Conservation (phyloP, 1,284 basidiomycete genomes). For the Porodaedalea pini region DNA sequence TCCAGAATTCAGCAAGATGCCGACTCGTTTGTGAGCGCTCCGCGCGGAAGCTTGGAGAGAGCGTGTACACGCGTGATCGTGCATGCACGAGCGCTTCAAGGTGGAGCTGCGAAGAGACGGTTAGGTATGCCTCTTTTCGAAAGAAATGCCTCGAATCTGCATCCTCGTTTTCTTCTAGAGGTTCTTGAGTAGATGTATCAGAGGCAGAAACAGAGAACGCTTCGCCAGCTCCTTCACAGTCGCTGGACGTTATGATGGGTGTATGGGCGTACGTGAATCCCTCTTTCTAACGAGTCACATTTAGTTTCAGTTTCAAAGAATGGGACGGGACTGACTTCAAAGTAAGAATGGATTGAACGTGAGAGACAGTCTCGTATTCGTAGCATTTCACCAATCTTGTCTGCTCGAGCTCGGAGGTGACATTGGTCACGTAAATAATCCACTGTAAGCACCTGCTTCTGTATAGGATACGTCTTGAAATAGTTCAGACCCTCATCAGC, state of each 20-base stretch:
- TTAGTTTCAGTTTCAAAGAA: background rate
- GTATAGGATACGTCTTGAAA: constrained; percentile 75
- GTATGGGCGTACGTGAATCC: constrained; percentile 82
- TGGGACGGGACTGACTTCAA: constrained; percentile 51
- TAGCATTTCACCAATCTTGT: constrained; percentile 67
- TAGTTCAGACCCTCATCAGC: too few species aligned
- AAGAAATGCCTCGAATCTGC: constrained; percentile 52
- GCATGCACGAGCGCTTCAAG: constrained; percentile 84
- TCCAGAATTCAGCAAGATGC: constrained; percentile 98
- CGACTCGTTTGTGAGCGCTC: constrained; percentile 85
- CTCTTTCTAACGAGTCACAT: constrained; percentile 45
- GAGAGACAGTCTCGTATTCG: constrained; percentile 63
- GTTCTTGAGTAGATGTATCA: constrained; percentile 22
- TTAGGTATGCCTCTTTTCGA: constrained; percentile 76
- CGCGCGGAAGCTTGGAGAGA: constrained; percentile 91
- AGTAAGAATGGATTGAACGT: constrained; percentile 56
- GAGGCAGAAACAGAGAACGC: constrained; percentile 66
- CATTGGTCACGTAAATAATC: constrained; percentile 80
- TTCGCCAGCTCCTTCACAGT: constrained; percentile 98
- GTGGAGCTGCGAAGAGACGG: constrained; percentile 94
- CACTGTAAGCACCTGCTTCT: constrained; percentile 73
- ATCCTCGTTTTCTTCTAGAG: constrained; percentile 16
- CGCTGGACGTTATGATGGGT: constrained; percentile 86
- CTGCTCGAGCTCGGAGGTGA: constrained; percentile 80
- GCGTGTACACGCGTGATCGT: constrained; percentile 82